Evolutionary conservation across 177 flowering plant species (phyloP), one percentile per base, ranked within the genome.

Genomic region (Vitis hybrid): DNA sequence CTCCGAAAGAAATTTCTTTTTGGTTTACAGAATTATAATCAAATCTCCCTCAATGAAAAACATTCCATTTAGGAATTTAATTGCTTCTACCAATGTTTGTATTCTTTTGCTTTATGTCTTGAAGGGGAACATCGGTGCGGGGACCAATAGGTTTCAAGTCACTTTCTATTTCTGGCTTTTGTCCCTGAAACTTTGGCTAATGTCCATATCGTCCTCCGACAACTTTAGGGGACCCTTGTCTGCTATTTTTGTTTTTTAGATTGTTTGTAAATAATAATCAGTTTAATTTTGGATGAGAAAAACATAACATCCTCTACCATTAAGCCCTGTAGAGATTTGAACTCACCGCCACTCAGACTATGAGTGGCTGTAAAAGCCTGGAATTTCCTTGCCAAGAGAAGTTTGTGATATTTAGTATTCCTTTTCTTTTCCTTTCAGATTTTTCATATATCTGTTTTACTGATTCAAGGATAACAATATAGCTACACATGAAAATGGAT

Each of bases 161-260:
- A 60, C 73, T 81, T 77, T 84, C 83, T n/a, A 66, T 24, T 76
- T 74, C 71, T 79, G 71, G 70, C 76, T 70, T 72, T 76, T 83
- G 87, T 80, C 81, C 78, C 82, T 58, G 28, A 73, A 73, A 76
- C 72, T 77, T 79, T 65, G 75, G 75, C 60, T 68, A 17, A 71
- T 81, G 84, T 79, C 78, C 64, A 68, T 79, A 58, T 79, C 79
- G 74, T 79, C 80, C 62, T 61, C 84, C 83, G 87, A 84, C 91
- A 83, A 10, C 44, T 13, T 56, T 31, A 17, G 65, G 81, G 81
- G 77, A 74, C 87, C 89, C 68, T 18, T 85, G 88, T 79, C 87
- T 82, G 76, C 71, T 70, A 38, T 77, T 76, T 80, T 79, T 70
- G 62, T 75, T 59, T 66, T 62, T 75, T 59, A 50, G 62, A 19